Base-by-base conservation (phyloP, 1,284 basidiomycete species). In the Leccinum huronense region DNA sequence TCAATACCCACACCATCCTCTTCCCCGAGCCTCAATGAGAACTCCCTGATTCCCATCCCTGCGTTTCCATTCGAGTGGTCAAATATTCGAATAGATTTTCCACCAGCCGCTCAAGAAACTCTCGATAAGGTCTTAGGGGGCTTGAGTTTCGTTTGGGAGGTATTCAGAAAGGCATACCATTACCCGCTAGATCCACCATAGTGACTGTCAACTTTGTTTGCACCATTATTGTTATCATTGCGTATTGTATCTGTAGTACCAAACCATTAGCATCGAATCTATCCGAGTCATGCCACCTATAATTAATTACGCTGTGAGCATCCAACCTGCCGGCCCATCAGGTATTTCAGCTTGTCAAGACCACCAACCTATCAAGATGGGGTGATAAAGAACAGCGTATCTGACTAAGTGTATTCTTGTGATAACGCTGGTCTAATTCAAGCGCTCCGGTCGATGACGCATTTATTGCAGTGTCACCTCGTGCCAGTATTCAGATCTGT, bases 101-200 rank as follows among this genome's bases (percentile, higher is more conserved):
- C 67, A 11, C 75, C 73, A 4, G 61, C 62, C 38, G 77, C 72
- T 45, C 67, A 63, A 45, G 36, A 64, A 59, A 67, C 71, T 9
- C 67, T 69, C 23, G 74, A 81, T 23, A 78, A 68, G 57, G 66
- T 84, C 42, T 61, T 79, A 36, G 72, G 69, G 48, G 76, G 79
- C 14, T 66, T 81, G 61, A 78, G 78, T 48, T 68, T 76, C n/a
- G 72, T 84, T 14, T 86, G 84, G 84, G 73, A 79, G 62, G 64
- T 82, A 54, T 71, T 80, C 57, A 77, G 81, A 68, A 83, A 74
- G 74, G 77, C 76, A 45, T 86, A 86, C 68, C 84, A 86, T 72
- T 86, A 86, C 71, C 84, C 85, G 13, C 70, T 86, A 60, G 80
- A 83, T 68, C 83, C 85, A 54, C 80, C 83, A 33, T 76, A 70